Base-by-base conservation (phyloP, 1,139 yeast genomes). In the Tardiomyces depauwii region DNA sequence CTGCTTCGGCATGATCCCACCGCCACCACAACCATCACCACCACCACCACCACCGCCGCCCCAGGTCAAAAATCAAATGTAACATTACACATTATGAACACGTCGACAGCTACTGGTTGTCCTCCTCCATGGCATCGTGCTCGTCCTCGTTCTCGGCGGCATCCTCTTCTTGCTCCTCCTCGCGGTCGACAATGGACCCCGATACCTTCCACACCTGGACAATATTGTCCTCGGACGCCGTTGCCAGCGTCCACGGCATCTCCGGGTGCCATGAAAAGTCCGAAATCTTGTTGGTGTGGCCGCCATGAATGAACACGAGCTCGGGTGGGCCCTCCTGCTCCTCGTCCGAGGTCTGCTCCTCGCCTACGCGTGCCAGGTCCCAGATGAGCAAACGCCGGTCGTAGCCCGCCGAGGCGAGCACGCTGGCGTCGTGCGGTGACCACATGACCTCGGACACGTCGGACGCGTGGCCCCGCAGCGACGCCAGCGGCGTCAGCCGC, bases 241-340 rank as follows among this genome's bases (percentile, higher is more conserved):
- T 80, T 9, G 86, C 83, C 42, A 89, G 56, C 65, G 86, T 73
- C 84, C 89, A 81, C 11, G 82, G 80, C 52, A 82, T 82, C 53
- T 78, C 80, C 1, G 80, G 77, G 49, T 88, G 85, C 98, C 98
- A 91, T 42, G 81, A 77, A 42, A 89, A 70, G 59, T 89, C 97
- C 56, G 83, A 81, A 14, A 91, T 85, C 19, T 93, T 89, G 47
- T 83, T 70, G 74, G 91, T 78, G 61, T 91, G 99, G 0, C 98
- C 98, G 12, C 83, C 86, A 62, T 93, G 98, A 33, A 76, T 73
- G 59, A 91, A 89, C 19, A 80, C 49, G 42, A 80, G 64, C 47
- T 71, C 76, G 2, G 74, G 71, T 1, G 68, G 64, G 1, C 72
- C 73, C 44, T 70, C 67, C 51, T 66, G 72, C 16, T 59, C 69